phyloP scores from a whole-genome alignment of 225 moss, liverwort and hornwort genomes.

The Pleurozium schreberi region DNA sequence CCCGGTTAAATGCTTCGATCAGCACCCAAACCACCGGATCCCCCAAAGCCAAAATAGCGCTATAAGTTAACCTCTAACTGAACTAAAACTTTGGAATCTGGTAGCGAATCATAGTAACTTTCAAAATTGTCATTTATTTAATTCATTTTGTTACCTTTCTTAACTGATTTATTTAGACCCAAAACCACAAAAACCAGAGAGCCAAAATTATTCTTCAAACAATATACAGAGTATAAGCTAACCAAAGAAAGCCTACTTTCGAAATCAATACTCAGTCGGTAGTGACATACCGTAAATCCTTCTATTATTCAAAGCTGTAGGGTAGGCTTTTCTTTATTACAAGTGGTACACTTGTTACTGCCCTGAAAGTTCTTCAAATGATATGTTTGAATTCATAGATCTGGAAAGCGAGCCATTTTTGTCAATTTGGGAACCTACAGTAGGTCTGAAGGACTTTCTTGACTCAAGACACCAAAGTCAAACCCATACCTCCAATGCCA shows the following conservation, averaged over 20 bases:
- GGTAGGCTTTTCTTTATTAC: not conserved
- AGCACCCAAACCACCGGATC: not conserved
- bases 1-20: not conserved
- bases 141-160: not conserved
- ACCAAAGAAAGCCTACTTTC: not conserved
- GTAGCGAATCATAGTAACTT: not conserved
- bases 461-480: too few species aligned
- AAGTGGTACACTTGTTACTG: not conserved
- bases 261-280: too few species aligned
- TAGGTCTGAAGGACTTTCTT: not conserved
- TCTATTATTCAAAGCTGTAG: not conserved
- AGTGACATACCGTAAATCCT: too few species aligned
- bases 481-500: constrained; percentile 41
- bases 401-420: not conserved
- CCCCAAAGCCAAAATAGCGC: not conserved
- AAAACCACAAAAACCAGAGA: not conserved
- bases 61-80: not conserved
- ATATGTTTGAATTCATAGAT: not conserved
- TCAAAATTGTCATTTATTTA: not conserved
- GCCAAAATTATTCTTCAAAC: too few species aligned
- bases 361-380: not conserved
- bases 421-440: not conserved
- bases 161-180: not conserved
- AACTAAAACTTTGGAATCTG: not conserved
- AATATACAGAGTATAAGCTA: too few species aligned